Conservation (phyloP, 257 asterid genomes). For the Penstemon barbatus region DNA sequence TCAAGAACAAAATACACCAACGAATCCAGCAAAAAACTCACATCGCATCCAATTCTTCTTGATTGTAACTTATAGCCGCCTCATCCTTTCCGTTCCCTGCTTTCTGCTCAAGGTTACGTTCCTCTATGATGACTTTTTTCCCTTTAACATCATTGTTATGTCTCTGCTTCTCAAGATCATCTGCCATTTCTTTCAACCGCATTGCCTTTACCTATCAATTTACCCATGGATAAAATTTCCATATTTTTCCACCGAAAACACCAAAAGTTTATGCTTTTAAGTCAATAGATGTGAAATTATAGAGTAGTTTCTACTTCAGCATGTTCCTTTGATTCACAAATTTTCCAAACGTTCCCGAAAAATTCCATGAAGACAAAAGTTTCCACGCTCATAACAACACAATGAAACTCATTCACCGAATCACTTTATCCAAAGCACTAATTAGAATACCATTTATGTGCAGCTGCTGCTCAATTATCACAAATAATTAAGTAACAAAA, state of each 20-base stretch:
- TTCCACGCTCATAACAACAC: neutral
- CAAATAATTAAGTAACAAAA: no score
- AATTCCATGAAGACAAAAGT: no score
- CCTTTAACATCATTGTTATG: conserved; percentile 55
- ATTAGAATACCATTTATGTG: neutral
- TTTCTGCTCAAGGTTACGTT: conserved; percentile 26
- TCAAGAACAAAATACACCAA: conserved; percentile 2
- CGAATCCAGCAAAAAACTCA: conserved; percentile 37
- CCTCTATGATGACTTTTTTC: conserved; percentile 43
- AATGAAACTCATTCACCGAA: no score
- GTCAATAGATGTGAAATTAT: no score
- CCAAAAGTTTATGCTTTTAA: no score
- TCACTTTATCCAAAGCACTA: no score
- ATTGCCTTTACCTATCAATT: conserved; percentile 68
- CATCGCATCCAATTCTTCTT: conserved; percentile 74
- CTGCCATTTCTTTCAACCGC: conserved; percentile 73
- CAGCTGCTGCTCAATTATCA: neutral
- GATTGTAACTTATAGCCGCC: conserved; percentile 37
- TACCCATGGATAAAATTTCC: no score
- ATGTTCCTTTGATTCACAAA: no score
- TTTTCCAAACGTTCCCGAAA: no score
- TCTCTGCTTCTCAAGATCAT: conserved; percentile 77
- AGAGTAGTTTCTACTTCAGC: no score
- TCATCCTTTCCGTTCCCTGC: conserved; percentile 29
- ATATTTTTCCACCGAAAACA: no score